Evolutionary conservation across 768 basidiomycete genomes (phyloP), one percentile per base, ranked within the genome.

Genomic region (Omphalotus guepiniiformis): DNA sequence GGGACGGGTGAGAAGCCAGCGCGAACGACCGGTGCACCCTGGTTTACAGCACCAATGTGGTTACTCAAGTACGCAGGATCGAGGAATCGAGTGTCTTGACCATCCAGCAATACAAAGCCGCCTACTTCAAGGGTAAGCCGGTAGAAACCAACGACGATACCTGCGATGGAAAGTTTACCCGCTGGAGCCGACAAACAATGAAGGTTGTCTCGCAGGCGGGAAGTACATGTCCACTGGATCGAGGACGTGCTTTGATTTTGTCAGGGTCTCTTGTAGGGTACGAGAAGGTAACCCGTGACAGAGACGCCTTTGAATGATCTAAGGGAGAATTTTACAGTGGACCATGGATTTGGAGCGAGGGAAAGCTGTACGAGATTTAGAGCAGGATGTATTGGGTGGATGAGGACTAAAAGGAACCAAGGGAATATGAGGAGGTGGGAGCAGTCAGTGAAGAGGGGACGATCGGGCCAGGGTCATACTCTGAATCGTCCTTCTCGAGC

Each of bases 211-310:
- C 88, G 3, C 67, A 65, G 0, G 85, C 77, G 13, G 88, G 84
- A 28, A 91, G 68, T 81, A 89, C 47, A 91, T 72, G 21, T 74
- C 68, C 25, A 88, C 74, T 52, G 82, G 65, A 21, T 62, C 57
- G n/a, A 91, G 73, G 21, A 80, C 85, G n/a, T n/a, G n/a, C 1
- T n/a, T n/a, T 76, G 59, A 19, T 75, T 74, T 1, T 83, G 81
- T 3, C 88, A 78, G 0, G 86, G n/a, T n/a, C n/a, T n/a, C n/a
- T n/a, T n/a, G n/a, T 81, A 1, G 88, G 86, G 54, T 91, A 90
- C 18, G 79, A 72, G 60, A 90, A 90, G 0, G 77, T 73, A 48
- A 90, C 72, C 51, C 76, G 67, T 30, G 67, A 65, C 26, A 91
- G 61, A 39, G 58, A 93, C 90, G 27, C 93, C 93, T 2, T 67